These are phyloP conservation scores for Lachancea waltii DNA, from an alignment of 805 yeast genomes.

Conservation along the genomic window DNA sequence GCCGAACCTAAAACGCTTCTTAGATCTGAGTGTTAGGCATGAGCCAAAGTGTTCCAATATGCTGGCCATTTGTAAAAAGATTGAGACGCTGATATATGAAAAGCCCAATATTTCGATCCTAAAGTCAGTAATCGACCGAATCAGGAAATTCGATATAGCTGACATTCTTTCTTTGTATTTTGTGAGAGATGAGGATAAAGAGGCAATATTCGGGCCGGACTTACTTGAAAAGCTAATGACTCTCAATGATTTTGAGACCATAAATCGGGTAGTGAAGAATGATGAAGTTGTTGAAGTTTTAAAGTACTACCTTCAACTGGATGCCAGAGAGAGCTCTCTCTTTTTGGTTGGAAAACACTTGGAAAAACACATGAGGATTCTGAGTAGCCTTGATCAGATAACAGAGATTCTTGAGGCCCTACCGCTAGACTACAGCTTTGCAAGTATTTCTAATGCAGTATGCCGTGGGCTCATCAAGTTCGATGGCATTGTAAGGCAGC, in stretches of 20 bases:
- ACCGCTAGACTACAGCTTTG: constrained; percentile 17
- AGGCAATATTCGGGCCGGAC: constrained; percentile 7
- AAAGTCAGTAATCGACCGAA: constrained; percentile 3
- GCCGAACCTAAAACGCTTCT: constrained; percentile 15
- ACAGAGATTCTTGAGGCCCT: constrained; percentile 13
- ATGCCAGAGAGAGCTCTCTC: constrained; percentile 8
- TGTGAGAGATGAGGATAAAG: constrained; percentile 6
- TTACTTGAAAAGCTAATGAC: constrained; percentile 15
- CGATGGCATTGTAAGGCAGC: constrained; percentile 8
- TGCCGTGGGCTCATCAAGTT: constrained; percentile 12
- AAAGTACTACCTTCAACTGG: constrained; percentile 14
- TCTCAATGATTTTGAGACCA: constrained; percentile 23
- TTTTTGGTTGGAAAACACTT: constrained; percentile 15
- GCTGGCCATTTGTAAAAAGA: neutral
- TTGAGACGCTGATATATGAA: constrained; percentile 1
- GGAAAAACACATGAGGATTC: constrained; percentile 14
- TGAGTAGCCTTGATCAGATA: constrained; percentile 10
- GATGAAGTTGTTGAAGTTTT: constrained; percentile 17
- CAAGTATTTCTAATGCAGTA: constrained; percentile 13
- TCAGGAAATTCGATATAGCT: constrained; percentile 18
- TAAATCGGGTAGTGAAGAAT: constrained; percentile 14
- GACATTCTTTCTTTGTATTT: constrained; percentile 15
- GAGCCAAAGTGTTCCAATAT: constrained; percentile 4
- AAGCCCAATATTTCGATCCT: constrained; percentile 6
- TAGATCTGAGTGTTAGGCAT: constrained; percentile 17